Base-by-base conservation (phyloP, 129 eudicot species). In the Rutidosis leptorrhynchoides region DNA sequence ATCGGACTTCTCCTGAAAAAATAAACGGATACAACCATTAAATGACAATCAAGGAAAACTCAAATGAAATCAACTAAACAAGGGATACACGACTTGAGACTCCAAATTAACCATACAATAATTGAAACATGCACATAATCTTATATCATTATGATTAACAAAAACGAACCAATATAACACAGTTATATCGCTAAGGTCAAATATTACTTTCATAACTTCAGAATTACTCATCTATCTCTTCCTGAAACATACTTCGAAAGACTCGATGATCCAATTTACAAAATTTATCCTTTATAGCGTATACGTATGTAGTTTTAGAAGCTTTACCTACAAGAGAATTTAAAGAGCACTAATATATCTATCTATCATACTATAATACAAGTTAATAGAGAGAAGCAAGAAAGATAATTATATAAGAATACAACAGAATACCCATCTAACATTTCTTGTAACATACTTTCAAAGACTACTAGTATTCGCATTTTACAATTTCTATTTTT, bases 1-100 rank as follows among this genome's bases (percentile, higher is more conserved):
- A 84, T 90, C 68, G 92, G 89, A 64, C 88, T 89, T 81, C 90
- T 86, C 96, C 95, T 89, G 85, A 58, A 45, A 74, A 16, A 58
- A 58, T 16, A 49, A 32, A 62, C 22, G 61, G n/a, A 12, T 27
- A 65, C 15, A 70, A 40, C 46, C 27, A n/a, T 11, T 21, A 2
- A 23, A 55, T 1, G 29, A 37, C 52, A 30, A 21, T 25, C 5
- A 35, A 42, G 43, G n/a, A 25, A 19, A 15, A 12, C 12, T n/a
- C 19, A 42, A 40, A 21, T 24, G 19, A 6, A 7, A 62, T 22
- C 30, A 63, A 30, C 10, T 65, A 46, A 22, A 49, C 12, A 3
- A 3, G 11, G 24, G 12, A 7, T 49, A 17, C 59, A 65, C 10
- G 14, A 62, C 28, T 62, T 20, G 4, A 24, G 62, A 57, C 26